Evolutionary conservation across 2,329 filamentous ascomycete species (phyloP).

Genomic region (Dothiorella sarmentorum): DNA sequence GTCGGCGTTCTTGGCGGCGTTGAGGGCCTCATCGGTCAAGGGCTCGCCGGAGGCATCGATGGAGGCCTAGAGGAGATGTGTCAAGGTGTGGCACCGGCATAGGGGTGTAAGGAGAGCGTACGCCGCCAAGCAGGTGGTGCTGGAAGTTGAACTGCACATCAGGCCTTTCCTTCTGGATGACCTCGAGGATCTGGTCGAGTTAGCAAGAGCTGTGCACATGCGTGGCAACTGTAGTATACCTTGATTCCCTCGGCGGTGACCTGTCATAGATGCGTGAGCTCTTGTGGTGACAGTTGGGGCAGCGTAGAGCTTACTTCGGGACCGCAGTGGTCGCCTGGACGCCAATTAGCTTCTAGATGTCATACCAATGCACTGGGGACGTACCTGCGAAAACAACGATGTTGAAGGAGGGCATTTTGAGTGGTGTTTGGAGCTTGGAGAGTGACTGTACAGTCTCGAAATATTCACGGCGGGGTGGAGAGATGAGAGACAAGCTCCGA

Average conservation of each 20-base stretch:
- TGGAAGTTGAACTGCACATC: constrained; percentile 83
- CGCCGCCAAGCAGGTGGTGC: constrained; percentile 85
- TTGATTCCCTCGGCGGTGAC: constrained; percentile 83
- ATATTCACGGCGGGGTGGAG: constrained; percentile 16
- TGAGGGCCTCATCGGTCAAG: constrained; percentile 78
- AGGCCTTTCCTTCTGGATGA: constrained; percentile 68
- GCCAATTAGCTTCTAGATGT: constrained; percentile 22
- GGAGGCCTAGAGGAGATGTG: constrained; percentile 61
- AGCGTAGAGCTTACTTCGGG: constrained; percentile 35
- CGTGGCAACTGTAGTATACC: constrained; percentile 46
- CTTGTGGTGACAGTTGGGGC: background rate
- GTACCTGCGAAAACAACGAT: constrained; percentile 42
- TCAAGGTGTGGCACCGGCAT: background rate
- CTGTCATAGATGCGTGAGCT: constrained; percentile 42
- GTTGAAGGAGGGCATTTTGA: constrained; percentile 39
- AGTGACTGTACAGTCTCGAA: background rate
- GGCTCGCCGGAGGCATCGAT: constrained; percentile 78
- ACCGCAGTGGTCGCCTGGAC: constrained; percentile 39
- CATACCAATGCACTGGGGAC: background rate
- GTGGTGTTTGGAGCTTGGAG: background rate
- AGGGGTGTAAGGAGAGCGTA: constrained; percentile 51
- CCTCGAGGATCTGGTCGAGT: constrained; percentile 64
- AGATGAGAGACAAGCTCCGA: constrained; percentile 9
- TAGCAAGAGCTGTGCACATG: background rate
- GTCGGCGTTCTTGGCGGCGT: constrained; percentile 78